Percentiles rank a stretch among this genome's conserved stretches.
phyloP scores from a whole-genome alignment of 2,329 filamentous ascomycete genomes.

The Rhytidhysteron rufulum region DNA sequence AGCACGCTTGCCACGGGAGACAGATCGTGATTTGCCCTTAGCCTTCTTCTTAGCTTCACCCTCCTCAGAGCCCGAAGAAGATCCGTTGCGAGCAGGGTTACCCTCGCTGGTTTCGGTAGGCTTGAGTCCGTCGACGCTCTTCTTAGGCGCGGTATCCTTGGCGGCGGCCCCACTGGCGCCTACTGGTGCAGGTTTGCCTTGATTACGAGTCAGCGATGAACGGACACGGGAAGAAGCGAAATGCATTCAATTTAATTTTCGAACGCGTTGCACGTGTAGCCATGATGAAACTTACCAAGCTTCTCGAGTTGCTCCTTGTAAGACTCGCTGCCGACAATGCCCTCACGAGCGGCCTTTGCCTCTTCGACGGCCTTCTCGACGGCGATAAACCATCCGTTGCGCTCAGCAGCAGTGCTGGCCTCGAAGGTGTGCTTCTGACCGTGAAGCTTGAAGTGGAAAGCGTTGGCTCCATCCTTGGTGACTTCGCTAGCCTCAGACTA shows the following conservation, averaged over 20 bases:
- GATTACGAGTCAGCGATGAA: constrained; percentile 32
- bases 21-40: constrained; percentile 58
- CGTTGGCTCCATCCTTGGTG: constrained; percentile 68
- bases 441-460: constrained; percentile 81
- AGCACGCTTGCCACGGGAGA: constrained; percentile 56
- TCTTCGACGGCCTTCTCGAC: constrained; percentile 78
- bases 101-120: constrained; percentile 22
- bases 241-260: constrained; percentile 6
- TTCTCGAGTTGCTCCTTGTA: constrained; percentile 86
- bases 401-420: constrained; percentile 68
- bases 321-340: constrained; percentile 71
- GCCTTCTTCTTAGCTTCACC: constrained; percentile 46
- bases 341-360: constrained; percentile 75
- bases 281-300: constrained; percentile 54
- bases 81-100: constrained; percentile 34
- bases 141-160: constrained; percentile 41
- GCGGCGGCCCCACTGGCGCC: constrained; percentile 35
- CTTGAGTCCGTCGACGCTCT: constrained; percentile 45
- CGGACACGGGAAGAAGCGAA: constrained; percentile 31
- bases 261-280: constrained; percentile 18
- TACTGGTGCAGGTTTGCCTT: constrained; percentile 39
- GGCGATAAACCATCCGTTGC: constrained; percentile 87
- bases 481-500: constrained; percentile 68
- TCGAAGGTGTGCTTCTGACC: constrained; percentile 95
- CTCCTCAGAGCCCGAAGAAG: constrained; percentile 38